A percentile compares a stretch with the other conserved stretches of the same genome.
Conservation (phyloP, 495 filamentous ascomycete genomes). For the Tuber borchii region DNA sequence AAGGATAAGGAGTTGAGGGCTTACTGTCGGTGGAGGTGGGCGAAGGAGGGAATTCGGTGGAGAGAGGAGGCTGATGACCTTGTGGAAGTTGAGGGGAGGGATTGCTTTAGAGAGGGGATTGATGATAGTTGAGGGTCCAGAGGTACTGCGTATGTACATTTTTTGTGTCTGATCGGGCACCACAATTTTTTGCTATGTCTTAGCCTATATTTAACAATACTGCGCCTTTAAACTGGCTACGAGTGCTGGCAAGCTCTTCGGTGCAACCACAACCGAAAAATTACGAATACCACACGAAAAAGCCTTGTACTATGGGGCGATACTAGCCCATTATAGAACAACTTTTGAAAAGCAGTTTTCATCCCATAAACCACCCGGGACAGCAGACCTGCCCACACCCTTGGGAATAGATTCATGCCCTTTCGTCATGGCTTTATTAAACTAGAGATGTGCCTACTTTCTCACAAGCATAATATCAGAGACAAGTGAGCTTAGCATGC, state of each 20-base stretch:
- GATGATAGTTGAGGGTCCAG: neutral
- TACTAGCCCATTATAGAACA: neutral
- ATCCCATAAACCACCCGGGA: neutral
- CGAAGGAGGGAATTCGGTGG: slow-evolving; percentile 78
- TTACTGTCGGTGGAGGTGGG: slow-evolving; percentile 85
- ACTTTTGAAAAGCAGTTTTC: neutral
- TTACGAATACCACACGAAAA: neutral
- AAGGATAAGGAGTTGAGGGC: slow-evolving; percentile 83
- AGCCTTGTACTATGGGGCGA: no score
- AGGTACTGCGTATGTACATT: neutral
- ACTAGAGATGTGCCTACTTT: neutral
- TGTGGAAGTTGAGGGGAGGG: neutral
- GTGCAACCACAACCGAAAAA: neutral
- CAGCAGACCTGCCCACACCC: neutral
- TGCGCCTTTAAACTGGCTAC: neutral
- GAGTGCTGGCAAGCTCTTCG: neutral
- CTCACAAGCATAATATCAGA: neutral
- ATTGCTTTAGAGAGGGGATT: neutral
- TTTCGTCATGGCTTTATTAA: neutral
- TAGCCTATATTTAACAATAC: neutral
- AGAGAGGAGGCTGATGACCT: slow-evolving; percentile 33
- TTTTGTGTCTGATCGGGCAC: neutral
- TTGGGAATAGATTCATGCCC: neutral
- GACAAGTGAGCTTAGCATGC: neutral
- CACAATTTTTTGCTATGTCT: neutral